Percentiles rank a stretch among this genome's conserved stretches.
Conservation (phyloP, 2,329 filamentous ascomycete species). For the Stemphylium lycopersici region DNA sequence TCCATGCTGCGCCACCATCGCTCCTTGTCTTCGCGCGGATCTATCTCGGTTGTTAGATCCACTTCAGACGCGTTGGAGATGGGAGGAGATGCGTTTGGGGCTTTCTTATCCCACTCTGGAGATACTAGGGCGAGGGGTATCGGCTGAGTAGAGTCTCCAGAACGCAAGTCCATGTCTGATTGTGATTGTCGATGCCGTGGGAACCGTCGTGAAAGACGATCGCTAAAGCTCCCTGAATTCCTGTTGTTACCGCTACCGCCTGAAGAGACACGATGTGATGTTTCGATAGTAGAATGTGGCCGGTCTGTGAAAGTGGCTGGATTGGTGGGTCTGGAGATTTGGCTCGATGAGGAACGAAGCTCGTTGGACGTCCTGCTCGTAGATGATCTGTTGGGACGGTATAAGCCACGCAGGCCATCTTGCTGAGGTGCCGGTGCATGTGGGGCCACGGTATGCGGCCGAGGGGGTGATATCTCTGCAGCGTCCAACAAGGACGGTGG, state of each 20-base stretch:
- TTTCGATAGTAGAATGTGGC: constrained; percentile 14
- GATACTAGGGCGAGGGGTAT: constrained; percentile 3
- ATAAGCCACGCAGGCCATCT: constrained; percentile 32
- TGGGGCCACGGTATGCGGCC: constrained; percentile 12
- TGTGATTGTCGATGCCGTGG: constrained; percentile 22
- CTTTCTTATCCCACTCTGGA: constrained; percentile 25
- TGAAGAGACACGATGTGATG: constrained; percentile 17
- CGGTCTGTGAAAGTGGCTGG: constrained; percentile 7
- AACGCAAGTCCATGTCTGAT: constrained; percentile 9
- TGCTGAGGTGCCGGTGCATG: constrained; percentile 21
- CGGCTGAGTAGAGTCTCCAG: background rate
- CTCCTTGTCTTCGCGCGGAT: constrained; percentile 20
- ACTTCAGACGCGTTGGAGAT: constrained; percentile 22
- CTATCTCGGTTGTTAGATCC: constrained; percentile 30
- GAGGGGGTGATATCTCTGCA: constrained; percentile 15
- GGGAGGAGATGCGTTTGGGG: constrained; percentile 13
- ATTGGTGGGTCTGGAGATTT: constrained; percentile 14
- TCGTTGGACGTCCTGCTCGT: constrained; percentile 16
- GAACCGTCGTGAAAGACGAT: constrained; percentile 21
- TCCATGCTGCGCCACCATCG: constrained; percentile 21
- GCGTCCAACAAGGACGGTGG: constrained; percentile 19
- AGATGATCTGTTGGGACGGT: constrained; percentile 16
- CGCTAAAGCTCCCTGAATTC: constrained; percentile 17
- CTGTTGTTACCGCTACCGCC: constrained; percentile 25
- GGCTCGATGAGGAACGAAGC: constrained; percentile 22